phyloP scores from a whole-genome alignment of 441 rosid species.

The Caryocar brasiliense region DNA sequence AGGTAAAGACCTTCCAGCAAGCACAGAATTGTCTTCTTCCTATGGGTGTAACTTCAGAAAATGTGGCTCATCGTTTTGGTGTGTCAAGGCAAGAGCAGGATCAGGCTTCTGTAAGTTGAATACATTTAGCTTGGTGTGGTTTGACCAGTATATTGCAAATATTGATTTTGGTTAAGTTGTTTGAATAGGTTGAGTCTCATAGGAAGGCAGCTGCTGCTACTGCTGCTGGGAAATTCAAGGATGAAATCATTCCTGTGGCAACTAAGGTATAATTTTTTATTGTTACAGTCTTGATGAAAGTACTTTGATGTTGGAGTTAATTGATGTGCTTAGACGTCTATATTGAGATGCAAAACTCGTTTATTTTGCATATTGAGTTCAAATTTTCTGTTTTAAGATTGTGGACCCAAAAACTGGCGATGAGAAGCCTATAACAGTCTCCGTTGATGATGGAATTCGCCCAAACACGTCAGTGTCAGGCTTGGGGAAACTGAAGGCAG shows the following conservation, averaged over 20 bases:
- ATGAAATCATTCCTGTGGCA: slow-evolving; percentile 75
- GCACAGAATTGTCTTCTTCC: slow-evolving; percentile 96
- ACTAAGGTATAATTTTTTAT: slow-evolving; percentile 81
- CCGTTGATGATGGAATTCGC: slow-evolving; percentile 93
- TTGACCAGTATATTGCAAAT: background rate
- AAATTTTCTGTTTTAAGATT: slow-evolving; percentile 38
- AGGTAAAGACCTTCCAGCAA: slow-evolving; percentile 67
- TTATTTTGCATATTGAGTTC: background rate
- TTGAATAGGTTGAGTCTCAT: slow-evolving; percentile 77
- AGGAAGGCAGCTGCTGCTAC: slow-evolving; percentile 94
- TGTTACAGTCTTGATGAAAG: no score
- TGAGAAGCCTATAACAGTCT: slow-evolving; percentile 54
- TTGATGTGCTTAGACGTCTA: no score
- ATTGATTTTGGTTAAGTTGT: slow-evolving; percentile 11
- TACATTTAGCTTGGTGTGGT: no score
- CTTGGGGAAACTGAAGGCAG: slow-evolving; percentile 70
- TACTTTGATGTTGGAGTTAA: no score
- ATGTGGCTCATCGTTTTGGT: slow-evolving; percentile 89
- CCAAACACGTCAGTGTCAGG: slow-evolving; percentile 51
- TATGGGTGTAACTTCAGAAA: slow-evolving; percentile 96
- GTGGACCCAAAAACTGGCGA: slow-evolving; percentile 89
- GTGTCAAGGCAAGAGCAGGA: slow-evolving; percentile 94
- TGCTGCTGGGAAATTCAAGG: slow-evolving; percentile 76
- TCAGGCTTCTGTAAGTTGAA: slow-evolving; percentile 77
- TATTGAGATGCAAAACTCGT: no score